Percentiles rank a stretch among this genome's conserved stretches.
Evolutionary conservation across 2,329 filamentous ascomycete species (phyloP).

Genomic region (Annulohypoxylon truncatum): DNA sequence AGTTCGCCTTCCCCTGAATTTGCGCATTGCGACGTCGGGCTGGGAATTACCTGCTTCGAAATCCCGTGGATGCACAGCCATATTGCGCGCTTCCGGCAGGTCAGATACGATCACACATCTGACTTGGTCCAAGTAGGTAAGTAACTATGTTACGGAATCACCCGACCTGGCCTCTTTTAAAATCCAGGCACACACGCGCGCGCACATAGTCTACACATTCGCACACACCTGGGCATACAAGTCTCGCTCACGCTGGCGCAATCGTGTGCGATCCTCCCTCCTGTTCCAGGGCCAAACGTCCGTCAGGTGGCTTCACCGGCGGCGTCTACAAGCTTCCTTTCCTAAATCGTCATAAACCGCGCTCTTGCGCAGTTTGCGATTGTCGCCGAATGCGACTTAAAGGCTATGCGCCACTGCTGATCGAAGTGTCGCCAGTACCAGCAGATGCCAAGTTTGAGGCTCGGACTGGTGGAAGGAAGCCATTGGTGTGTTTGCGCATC

Average conservation of each 20-base stretch:
- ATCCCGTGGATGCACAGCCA: slow-evolving; percentile 37
- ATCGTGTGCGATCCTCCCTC: slow-evolving; percentile 36
- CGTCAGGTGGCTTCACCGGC: slow-evolving; percentile 21
- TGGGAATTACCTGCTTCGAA: slow-evolving; percentile 33
- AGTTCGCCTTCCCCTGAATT: slow-evolving; percentile 28
- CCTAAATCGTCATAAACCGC: slow-evolving; percentile 28
- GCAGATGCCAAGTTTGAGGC: slow-evolving; percentile 28
- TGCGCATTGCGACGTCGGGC: slow-evolving; percentile 43
- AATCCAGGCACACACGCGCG: slow-evolving; percentile 38
- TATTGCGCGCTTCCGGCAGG: slow-evolving; percentile 41
- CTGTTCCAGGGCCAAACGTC: slow-evolving; percentile 29
- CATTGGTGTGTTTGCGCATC: slow-evolving; percentile 36
- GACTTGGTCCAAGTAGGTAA: slow-evolving; percentile 21
- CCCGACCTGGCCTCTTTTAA: slow-evolving; percentile 39
- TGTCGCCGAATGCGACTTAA: slow-evolving; percentile 38
- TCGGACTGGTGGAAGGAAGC: slow-evolving; percentile 20
- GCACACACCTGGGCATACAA: slow-evolving; percentile 9
- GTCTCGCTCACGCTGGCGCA: slow-evolving; percentile 31
- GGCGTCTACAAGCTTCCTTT: slow-evolving; percentile 19
- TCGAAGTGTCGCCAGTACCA: slow-evolving; percentile 17
- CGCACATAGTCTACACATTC: slow-evolving; percentile 6
- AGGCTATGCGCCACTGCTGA: slow-evolving; percentile 38
- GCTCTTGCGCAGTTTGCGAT: slow-evolving; percentile 36
- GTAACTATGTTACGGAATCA: slow-evolving; percentile 41
- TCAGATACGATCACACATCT: slow-evolving; percentile 31